Evolutionary conservation across 164 flowering plant species (phyloP).

Genomic region (Sedum album): DNA sequence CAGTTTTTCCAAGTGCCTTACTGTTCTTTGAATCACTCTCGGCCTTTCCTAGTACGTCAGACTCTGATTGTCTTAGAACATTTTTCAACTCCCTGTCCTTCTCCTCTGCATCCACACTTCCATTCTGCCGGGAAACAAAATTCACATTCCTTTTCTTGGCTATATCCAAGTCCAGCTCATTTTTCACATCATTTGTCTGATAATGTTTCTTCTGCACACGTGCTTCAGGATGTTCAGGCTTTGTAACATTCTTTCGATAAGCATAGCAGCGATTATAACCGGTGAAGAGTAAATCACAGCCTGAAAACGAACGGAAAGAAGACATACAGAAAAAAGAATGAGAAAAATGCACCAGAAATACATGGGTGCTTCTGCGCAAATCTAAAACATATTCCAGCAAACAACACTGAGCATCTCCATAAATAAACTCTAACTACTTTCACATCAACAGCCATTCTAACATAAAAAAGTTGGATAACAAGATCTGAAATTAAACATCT

Average conservation of each 20-base stretch:
- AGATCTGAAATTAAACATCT: conserved; percentile 1
- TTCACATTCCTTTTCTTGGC: neutral
- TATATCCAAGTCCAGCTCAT: neutral
- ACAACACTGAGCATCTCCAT: conserved; percentile 22
- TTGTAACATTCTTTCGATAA: conserved; percentile 12
- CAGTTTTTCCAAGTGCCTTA: neutral
- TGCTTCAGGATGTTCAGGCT: neutral
- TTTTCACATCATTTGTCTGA: conserved; percentile 2
- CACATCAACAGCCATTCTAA: conserved; percentile 44
- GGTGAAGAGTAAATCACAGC: conserved; percentile 25
- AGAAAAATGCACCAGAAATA: conserved; percentile 23
- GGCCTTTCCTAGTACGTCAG: neutral
- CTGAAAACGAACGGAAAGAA: conserved; percentile 29
- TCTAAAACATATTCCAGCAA: conserved; percentile 19
- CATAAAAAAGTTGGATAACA: neutral
- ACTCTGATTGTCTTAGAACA: conserved; percentile 1
- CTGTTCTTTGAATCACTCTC: neutral
- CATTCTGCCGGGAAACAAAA: neutral
- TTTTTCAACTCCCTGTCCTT: neutral
- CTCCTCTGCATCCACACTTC: neutral
- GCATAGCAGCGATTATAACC: conserved; percentile 16
- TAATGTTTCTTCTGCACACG: conserved; percentile 9
- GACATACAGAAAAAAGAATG: conserved; percentile 30
- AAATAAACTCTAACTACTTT: conserved; percentile 23
- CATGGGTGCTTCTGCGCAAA: conserved; percentile 36